Conservation (phyloP, 2,329 filamentous ascomycete genomes). For the Fusarium foetens region DNA sequence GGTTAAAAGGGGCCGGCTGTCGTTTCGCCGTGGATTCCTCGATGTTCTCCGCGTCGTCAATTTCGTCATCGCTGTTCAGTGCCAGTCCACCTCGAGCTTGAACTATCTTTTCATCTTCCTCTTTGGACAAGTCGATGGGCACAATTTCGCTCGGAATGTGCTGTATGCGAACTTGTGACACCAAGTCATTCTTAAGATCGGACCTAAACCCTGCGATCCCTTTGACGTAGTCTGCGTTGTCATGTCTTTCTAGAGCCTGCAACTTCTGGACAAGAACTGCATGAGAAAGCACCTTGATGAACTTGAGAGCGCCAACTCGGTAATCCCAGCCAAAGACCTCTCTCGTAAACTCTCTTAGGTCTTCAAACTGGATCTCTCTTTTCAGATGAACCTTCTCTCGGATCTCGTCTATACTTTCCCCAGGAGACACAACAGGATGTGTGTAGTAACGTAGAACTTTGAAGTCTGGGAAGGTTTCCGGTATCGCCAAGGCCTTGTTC, state of each 20-base stretch:
- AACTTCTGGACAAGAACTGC: conserved; percentile 75
- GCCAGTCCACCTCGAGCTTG: conserved; percentile 65
- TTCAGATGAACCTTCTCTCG: conserved; percentile 41
- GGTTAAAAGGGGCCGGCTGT: conserved; percentile 64
- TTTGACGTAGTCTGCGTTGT: conserved; percentile 65
- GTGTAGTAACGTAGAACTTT: conserved; percentile 89
- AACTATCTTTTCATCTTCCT: conserved; percentile 70
- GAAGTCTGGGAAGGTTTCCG: conserved; percentile 81
- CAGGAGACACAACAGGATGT: conserved; percentile 82
- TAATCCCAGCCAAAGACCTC: conserved; percentile 90
- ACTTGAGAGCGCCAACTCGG: conserved; percentile 81
- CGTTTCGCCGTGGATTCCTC: conserved; percentile 14
- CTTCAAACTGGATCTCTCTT: conserved; percentile 49
- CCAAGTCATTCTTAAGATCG: conserved; percentile 79
- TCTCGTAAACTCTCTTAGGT: conserved; percentile 77
- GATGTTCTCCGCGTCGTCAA: conserved; percentile 54
- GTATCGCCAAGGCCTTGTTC: conserved; percentile 79
- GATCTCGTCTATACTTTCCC: conserved; percentile 53
- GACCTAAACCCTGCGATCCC: conserved; percentile 73
- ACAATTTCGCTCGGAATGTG: conserved; percentile 82
- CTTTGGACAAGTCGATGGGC: conserved; percentile 77
- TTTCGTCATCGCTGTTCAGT: conserved; percentile 74
- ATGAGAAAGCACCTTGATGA: conserved; percentile 82
- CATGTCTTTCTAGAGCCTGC: conserved; percentile 30
- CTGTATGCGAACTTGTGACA: conserved; percentile 80